A percentile compares a stretch with the other conserved stretches of the same genome.
phyloP scores from a whole-genome alignment of 1,284 basidiomycete species.

The Puccinia hordei region DNA sequence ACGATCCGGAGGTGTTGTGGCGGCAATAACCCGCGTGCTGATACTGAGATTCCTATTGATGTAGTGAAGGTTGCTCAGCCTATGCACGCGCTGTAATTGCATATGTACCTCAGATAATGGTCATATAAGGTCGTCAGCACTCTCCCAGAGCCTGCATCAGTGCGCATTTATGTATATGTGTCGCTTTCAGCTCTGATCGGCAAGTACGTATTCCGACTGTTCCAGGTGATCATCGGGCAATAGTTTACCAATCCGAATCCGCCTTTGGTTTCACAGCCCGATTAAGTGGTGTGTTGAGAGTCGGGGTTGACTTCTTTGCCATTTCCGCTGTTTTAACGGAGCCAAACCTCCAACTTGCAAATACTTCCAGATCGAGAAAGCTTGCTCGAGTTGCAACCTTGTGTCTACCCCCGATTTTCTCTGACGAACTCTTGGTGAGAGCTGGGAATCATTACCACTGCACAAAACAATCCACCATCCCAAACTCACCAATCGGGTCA shows the following conservation, averaged over 20 bases:
- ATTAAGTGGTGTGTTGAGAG: background rate
- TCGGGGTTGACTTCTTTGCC: background rate
- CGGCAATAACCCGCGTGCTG: too few species aligned
- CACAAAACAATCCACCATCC: background rate
- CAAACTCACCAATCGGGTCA: background rate
- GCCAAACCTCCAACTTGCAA: background rate
- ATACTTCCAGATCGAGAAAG: background rate
- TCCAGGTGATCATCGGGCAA: background rate
- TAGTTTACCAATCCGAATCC: background rate
- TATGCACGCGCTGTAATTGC: too few species aligned
- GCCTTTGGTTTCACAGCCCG: background rate
- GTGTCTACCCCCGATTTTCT: too few species aligned
- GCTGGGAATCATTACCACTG: background rate
- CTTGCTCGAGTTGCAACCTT: background rate
- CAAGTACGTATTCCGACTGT: background rate
- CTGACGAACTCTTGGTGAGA: background rate
- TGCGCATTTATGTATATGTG: background rate
- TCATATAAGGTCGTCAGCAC: background rate
- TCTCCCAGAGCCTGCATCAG: background rate
- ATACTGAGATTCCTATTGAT: too few species aligned
- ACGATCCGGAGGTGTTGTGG: too few species aligned
- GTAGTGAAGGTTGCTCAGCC: too few species aligned
- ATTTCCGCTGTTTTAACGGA: background rate
- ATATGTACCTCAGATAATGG: too few species aligned
- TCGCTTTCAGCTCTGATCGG: background rate